Base-by-base conservation (phyloP, 2,329 filamentous ascomycete genomes). In the Trichoderma brevicompactum region DNA sequence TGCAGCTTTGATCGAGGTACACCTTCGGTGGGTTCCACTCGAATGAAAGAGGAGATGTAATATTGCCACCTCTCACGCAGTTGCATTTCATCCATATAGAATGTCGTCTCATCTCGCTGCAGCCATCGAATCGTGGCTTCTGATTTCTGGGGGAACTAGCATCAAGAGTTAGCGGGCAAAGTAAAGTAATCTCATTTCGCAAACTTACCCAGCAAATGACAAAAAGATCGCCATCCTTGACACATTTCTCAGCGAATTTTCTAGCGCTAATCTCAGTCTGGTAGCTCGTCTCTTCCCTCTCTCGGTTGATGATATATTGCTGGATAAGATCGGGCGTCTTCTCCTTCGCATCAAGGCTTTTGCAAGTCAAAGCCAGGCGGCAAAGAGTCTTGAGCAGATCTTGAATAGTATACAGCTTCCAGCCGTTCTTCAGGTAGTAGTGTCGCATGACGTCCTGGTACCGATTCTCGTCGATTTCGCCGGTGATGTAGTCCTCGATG, bases 151-250 rank as follows among this genome's bases (percentile, higher is more conserved):
- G 92, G 91, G 66, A 87, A 87, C 90, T 87, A 58, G 84, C 6
- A 12, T 40, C 23, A 52, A 62, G 38, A 34, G 28, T 66, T 48
- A 62, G 50, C 23, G 71, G 65, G 53, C 56, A 38, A 4, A 10
- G 8, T n/a, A 7, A 6, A 13, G 19, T 32, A 17, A 3, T 5
- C 5, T 28, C n/a, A 28, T 7, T 12, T 34, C 8, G 32, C 9
- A 44, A 54, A 88, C 92, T 85, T 88, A 97, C 94, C 83, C 90
- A 98, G 74, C 89, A 89, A 70, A 98, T 89, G 56, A 92, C 88
- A 77, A 96, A 98, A 68, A 96, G 87, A 73, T 98, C 94, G 15
- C 90, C 91, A 69, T 98, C 94, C 80, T 96, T 97, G 70, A 95
- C 88, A 74, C 92, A 89, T 78, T 95, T 95, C 78, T 97, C 93